phyloP scores from a whole-genome alignment of 352 stramenopile genomes.

The Phytophthora uliginosa region DNA sequence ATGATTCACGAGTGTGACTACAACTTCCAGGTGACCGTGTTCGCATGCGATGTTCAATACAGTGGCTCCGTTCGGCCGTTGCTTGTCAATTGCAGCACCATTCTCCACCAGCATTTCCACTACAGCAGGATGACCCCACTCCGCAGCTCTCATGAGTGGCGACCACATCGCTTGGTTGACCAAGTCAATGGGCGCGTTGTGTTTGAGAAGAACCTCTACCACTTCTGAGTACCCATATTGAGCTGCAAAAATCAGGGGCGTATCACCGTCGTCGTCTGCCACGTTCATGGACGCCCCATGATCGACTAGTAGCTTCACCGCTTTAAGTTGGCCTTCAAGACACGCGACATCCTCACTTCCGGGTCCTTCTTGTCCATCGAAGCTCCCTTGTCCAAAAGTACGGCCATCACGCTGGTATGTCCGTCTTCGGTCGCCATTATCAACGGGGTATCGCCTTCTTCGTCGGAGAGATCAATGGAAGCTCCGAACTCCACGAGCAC shows the following conservation, averaged over 20 bases:
- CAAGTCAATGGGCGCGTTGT: not conserved
- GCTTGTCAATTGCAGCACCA: not conserved
- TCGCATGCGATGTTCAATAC: constrained; percentile 11
- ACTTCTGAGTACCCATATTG: not conserved
- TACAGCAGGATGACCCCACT: not conserved
- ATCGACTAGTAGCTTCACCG: not conserved
- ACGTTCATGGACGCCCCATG: not conserved
- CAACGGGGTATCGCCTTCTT: constrained; percentile 7
- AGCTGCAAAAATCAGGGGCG: not conserved
- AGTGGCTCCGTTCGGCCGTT: not conserved
- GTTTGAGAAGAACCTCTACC: not conserved
- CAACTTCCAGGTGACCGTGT: constrained; percentile 2
- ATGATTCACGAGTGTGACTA: constrained; percentile 5
- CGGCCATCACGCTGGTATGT: not conserved
- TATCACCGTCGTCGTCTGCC: not conserved
- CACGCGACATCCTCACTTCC: not conserved
- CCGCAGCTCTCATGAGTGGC: not conserved
- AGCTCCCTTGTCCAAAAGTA: not conserved
- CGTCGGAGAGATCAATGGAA: not conserved
- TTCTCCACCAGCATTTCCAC: not conserved
- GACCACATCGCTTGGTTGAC: not conserved
- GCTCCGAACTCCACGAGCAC: constrained; percentile 3
- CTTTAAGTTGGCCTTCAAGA: not conserved
- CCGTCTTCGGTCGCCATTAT: constrained; percentile 3
- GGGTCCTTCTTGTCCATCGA: not conserved